phyloP scores from a whole-genome alignment of 177 flowering plant genomes.

The Vitis hybrid region DNA sequence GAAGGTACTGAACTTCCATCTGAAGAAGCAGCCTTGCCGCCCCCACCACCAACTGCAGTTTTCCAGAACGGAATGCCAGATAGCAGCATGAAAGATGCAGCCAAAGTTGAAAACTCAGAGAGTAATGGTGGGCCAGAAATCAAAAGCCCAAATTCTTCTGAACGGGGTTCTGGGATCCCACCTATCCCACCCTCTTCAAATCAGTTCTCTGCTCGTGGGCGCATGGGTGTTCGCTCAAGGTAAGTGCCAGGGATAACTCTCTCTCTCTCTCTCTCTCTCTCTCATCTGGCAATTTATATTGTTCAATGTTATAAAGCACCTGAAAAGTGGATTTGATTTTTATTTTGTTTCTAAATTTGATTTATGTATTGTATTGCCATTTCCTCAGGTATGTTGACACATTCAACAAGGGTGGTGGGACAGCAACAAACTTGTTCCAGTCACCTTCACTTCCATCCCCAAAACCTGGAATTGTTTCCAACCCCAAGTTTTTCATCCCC shows the following conservation, averaged over 20 bases:
- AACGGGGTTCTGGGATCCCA: conserved; percentile 18
- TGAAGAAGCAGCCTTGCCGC: conserved; percentile 26
- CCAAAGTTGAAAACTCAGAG: conserved; percentile 3
- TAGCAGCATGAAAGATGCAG: not conserved
- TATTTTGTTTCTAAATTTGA: not conserved
- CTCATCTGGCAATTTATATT: not conserved
- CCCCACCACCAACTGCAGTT: conserved; percentile 26
- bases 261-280: not conserved
- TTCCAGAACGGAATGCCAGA: conserved; percentile 19
- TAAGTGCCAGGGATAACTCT: conserved; percentile 6
- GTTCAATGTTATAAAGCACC: not conserved
- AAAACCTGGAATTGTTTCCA: conserved; percentile 34
- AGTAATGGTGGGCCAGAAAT: conserved; percentile 9
- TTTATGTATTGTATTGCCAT: not conserved
- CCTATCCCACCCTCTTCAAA: conserved; percentile 19
- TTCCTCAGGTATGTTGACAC: conserved; percentile 32
- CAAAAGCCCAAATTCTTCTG: conserved; percentile 12
- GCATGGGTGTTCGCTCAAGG: conserved; percentile 32
- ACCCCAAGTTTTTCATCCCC: conserved; percentile 61
- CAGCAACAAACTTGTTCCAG: conserved; percentile 32
- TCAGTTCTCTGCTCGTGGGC: conserved; percentile 23
- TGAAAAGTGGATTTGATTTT: not conserved
- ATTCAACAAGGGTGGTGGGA: conserved; percentile 28
- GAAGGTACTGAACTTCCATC: conserved; percentile 27
- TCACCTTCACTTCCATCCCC: conserved; percentile 35